Evolutionary conservation across 1,284 basidiomycete species (phyloP).

Genomic region (Xerocomus minutiporus): DNA sequence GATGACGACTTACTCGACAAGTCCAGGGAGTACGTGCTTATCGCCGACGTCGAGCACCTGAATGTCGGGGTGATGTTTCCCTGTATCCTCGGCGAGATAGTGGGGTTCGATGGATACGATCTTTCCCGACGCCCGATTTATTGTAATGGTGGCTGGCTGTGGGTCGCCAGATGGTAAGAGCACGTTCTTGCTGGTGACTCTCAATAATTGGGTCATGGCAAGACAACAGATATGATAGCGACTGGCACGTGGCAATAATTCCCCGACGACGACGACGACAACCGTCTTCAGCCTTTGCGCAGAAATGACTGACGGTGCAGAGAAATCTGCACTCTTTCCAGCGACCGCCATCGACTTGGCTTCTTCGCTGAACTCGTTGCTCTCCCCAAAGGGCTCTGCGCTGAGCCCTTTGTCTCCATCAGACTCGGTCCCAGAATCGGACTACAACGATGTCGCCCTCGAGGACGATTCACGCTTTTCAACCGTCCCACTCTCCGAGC

Average conservation of each 20-base stretch:
- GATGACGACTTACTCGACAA: conserved; percentile 43
- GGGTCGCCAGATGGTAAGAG: conserved; percentile 53
- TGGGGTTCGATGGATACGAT: conserved; percentile 52
- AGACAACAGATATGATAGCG: neutral
- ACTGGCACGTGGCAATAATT: conserved; percentile 5
- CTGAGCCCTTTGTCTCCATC: conserved; percentile 24
- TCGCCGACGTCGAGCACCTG: conserved; percentile 63
- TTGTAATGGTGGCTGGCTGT: conserved; percentile 66
- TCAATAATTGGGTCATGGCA: conserved; percentile 22
- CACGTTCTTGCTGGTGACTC: conserved; percentile 50
- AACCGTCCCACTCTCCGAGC: conserved; percentile 45
- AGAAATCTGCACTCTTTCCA: conserved; percentile 10
- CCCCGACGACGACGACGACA: conserved; percentile 6
- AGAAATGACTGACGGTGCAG: conserved; percentile 19
- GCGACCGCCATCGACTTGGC: conserved; percentile 11
- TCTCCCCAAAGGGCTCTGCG: conserved; percentile 36
- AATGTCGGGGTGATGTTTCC: conserved; percentile 25
- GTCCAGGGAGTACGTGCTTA: conserved; percentile 71
- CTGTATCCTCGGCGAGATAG: conserved; percentile 34
- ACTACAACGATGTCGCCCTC: conserved; percentile 56
- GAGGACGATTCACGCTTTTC: conserved; percentile 59
- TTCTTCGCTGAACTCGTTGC: conserved; percentile 37
- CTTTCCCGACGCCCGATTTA: conserved; percentile 61
- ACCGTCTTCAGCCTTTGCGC: neutral
- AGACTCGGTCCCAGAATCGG: conserved; percentile 49